phyloP scores from a whole-genome alignment of 2,329 filamentous ascomycete genomes.

The Xylaria sp. region DNA sequence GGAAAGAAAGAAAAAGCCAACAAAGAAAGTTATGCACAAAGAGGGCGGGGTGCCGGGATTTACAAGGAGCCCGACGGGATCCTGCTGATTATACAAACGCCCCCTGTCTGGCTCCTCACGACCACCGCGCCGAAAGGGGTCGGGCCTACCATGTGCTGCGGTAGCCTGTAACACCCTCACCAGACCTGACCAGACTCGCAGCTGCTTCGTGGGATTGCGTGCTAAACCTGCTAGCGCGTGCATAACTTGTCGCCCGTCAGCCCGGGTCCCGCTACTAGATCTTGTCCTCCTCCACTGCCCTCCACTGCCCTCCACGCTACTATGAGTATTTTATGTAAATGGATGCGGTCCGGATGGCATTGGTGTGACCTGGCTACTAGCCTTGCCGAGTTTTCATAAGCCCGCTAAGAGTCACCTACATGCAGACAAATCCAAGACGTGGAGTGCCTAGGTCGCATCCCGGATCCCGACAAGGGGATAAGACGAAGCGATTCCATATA shows the following conservation, averaged over 20 bases:
- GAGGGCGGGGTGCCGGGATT: slow-evolving; percentile 36
- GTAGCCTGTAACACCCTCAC: neutral
- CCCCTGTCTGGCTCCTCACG: slow-evolving; percentile 2
- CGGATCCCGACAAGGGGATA: neutral
- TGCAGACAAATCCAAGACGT: neutral
- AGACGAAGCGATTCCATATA: slow-evolving; percentile 18
- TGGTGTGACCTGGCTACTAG: neutral
- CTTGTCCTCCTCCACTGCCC: neutral
- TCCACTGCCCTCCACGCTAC: neutral
- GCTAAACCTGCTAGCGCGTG: slow-evolving; percentile 9
- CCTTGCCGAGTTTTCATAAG: slow-evolving; percentile 1
- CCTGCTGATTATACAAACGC: slow-evolving; percentile 15
- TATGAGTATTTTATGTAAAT: slow-evolving; percentile 3
- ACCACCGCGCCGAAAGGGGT: neutral
- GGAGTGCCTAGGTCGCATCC: neutral
- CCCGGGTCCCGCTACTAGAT: neutral
- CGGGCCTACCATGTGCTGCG: neutral
- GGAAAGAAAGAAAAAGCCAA: neutral
- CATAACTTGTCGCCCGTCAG: slow-evolving; percentile 10
- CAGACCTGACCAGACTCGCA: slow-evolving; percentile 3
- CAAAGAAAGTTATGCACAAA: neutral
- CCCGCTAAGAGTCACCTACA: neutral
- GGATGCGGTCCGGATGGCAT: neutral
- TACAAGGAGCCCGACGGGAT: slow-evolving; percentile 37
- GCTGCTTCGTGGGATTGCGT: slow-evolving; percentile 8